Base-by-base conservation (phyloP, 1,139 yeast species). In the Sugiyamaella pinicola region DNA sequence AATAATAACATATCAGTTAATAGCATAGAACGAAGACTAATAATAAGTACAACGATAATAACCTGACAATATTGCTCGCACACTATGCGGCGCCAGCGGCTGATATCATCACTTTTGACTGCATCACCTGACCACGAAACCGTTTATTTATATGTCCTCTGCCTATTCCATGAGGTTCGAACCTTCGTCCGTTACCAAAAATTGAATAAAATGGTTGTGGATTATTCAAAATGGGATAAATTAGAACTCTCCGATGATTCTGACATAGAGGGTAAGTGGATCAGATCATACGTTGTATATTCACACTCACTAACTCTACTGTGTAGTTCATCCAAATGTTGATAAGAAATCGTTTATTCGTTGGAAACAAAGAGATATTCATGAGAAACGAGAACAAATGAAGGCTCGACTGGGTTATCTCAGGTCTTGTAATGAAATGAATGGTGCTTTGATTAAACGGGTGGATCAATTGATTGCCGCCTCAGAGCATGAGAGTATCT, bases 281-380 rank as follows among this genome's bases (percentile, higher is more conserved):
- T 9, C 18, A 31, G 15, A 41, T 15, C 28, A 15, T 15, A 19
- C 19, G 35, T 13, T 9, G 10, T 21, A 24, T 17, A 10, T 15
- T 22, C 12, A 7, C 13, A 13, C 29, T 29, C 8, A 26, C 40
- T 31, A 51, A 22, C 44, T 33, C n/a, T 31, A 26, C 12, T 26
- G 12, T 24, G 33, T 47, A 62, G 99, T 91, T 8, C 99, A 95
- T 69, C 99, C 99, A 55, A 95, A 95, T 66, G 99, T 95, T 31
- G 99, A 95, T 71, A 95, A 95, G 69, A 77, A 76, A 48, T 90
- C 98, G 1, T 91, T 95, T 64, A 88, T 95, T 64, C 82, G 84
- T 58, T 93, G 98, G 99, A 93, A 90, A 68, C 99, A 95, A 72
- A 85, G 96, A 66, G 96, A 91, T 64, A 93, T 95, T 60, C 99